phyloP scores from a whole-genome alignment of 192 early-diverging fungal species.

The Funneliformis geosporum region DNA sequence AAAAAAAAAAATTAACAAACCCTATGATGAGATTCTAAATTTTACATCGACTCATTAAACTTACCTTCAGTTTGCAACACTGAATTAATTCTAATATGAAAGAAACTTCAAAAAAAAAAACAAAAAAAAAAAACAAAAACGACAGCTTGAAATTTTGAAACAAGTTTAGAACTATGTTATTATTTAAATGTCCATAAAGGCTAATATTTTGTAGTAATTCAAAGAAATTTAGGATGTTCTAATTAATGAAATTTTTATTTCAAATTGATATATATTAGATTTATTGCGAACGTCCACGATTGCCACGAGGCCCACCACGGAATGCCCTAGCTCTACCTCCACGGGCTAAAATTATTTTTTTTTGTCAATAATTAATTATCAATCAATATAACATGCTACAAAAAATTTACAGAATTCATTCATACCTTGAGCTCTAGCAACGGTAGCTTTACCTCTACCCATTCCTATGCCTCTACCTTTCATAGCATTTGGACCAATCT shows the following conservation, averaged over 20 bases:
- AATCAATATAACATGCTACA: neutral
- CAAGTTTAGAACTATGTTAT: neutral
- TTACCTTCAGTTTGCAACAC: neutral
- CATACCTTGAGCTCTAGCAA: slow-evolving; percentile 74
- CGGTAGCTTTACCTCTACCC: slow-evolving; percentile 80
- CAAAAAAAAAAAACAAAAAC: too few species aligned
- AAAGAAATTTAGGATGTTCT: neutral
- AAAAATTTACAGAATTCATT: neutral
- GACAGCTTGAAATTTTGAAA: neutral
- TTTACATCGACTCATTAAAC: neutral
- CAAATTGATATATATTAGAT: too few species aligned
- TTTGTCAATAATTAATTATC: neutral
- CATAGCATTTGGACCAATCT: slow-evolving; percentile 77
- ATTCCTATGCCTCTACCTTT: slow-evolving; percentile 84
- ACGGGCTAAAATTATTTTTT: slow-evolving; percentile 9
- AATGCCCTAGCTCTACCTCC: slow-evolving; percentile 27
- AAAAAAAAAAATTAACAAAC: neutral
- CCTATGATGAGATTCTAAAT: too few species aligned
- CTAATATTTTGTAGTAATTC: neutral
- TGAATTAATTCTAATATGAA: neutral
- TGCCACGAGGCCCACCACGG: slow-evolving; percentile 18
- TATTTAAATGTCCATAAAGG: neutral
- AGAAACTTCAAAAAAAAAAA: neutral
- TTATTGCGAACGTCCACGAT: slow-evolving; percentile 16
- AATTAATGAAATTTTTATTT: neutral